Conservation (phyloP, 192 early-diverging fungal genomes). For the Chytriomyces confervae region DNA sequence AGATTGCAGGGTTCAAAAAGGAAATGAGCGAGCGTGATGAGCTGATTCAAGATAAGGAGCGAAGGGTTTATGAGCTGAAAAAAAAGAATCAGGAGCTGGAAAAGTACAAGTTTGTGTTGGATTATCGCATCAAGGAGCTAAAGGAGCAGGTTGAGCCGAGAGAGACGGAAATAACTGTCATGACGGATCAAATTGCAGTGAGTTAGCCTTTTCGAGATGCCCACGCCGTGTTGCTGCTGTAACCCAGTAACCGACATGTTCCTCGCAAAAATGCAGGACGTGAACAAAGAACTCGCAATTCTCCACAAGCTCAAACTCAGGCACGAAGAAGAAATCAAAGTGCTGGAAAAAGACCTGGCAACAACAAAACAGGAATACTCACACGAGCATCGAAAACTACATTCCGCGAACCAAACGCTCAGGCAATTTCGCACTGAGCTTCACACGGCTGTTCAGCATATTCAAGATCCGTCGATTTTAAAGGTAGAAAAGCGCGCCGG, state of each 20-base stretch:
- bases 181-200: constrained; percentile 54
- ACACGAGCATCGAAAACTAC: constrained; percentile 39
- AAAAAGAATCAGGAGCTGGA: constrained; percentile 70
- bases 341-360: constrained; percentile 34
- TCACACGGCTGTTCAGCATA: constrained; percentile 46
- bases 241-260: background rate
- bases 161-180: constrained; percentile 58
- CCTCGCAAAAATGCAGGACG: constrained; percentile 36
- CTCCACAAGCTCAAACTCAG: constrained; percentile 43
- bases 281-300: constrained; percentile 51
- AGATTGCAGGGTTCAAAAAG: constrained; percentile 55
- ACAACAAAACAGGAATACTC: constrained; percentile 37
- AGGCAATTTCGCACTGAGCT: constrained; percentile 47
- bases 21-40: constrained; percentile 64
- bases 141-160: constrained; percentile 65
- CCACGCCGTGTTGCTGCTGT: background rate
- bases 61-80: constrained; percentile 62
- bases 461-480: constrained; percentile 55
- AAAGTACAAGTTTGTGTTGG: constrained; percentile 67
- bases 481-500: constrained; percentile 15
- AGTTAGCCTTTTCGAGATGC: background rate
- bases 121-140: constrained; percentile 63
- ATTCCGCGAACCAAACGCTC: constrained; percentile 39
- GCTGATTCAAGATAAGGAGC: constrained; percentile 64
- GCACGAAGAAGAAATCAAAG: constrained; percentile 36